Base-by-base conservation (phyloP, 495 filamentous ascomycete species). In the Melanomma pulvis-pyrius region DNA sequence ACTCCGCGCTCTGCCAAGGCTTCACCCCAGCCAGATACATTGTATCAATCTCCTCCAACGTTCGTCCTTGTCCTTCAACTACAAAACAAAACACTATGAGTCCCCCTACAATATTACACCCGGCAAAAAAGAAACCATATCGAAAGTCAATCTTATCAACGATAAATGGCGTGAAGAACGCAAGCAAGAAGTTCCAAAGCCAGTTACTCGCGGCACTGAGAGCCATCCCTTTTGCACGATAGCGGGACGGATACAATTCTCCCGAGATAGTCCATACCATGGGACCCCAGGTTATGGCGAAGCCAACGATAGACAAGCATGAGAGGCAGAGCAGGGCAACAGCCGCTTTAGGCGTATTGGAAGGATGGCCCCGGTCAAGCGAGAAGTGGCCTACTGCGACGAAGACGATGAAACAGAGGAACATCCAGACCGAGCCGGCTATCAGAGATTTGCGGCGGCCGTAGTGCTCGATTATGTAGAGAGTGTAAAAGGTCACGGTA, bases 161-260 rank as follows among this genome's bases (percentile, higher is more conserved):
- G 83, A 93, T 86, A 82, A 90, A 92, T 13, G 90, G 90, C n/a
- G 87, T 91, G 74, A 92, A 88, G 76, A 88, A 80, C 67, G 82
- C 84, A 65, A 87, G 87, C 78, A 71, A 62, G 36, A 64, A 75
- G 80, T 93, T 92, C 88, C 88, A 92, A 65, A 93, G 84, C 90
- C 91, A 94, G 83, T 94, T 94, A 69, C 86, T 89, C 59, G 90
- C 88, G 30, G 91, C 93, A 28, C 88, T 89, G 50, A 93, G 82
- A 39, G 83, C 90, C 57, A 94, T 89, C 74, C 91, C 90, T 55
- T 88, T 87, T 22, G 90, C 87, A 70, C 91, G 88, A 77, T 92
- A 92, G 48, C 87, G 88, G 36, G 93, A 85, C 22, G 90, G 90
- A 84, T 86, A 94, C 79, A 92, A 89, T 80, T 94, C 91, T 68